Evolutionary conservation across 2,329 filamentous ascomycete species (phyloP).

Genomic region (Neofusicoccum umdonicola): DNA sequence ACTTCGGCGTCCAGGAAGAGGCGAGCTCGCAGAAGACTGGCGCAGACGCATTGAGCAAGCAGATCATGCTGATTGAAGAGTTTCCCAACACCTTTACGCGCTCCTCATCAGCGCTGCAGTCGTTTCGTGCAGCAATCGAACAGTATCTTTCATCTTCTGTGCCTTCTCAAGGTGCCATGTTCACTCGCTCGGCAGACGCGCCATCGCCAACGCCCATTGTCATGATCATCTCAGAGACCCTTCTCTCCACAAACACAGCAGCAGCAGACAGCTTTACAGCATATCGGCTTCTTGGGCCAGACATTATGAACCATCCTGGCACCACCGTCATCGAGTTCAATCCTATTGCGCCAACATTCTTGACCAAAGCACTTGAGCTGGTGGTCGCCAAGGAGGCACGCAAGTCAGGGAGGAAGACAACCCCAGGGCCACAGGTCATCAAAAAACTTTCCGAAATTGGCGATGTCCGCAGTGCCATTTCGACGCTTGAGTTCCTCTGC

Average conservation of each 20-base stretch:
- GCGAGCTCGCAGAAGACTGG: neutral
- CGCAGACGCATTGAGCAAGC: slow-evolving; percentile 24
- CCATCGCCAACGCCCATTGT: slow-evolving; percentile 61
- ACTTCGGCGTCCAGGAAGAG: neutral
- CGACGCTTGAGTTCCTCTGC: slow-evolving; percentile 88
- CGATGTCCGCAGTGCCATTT: slow-evolving; percentile 89
- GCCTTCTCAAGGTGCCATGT: slow-evolving; percentile 52
- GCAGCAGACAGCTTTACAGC: slow-evolving; percentile 90
- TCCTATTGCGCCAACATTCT: slow-evolving; percentile 78
- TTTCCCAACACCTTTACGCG: slow-evolving; percentile 50
- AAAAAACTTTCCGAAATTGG: slow-evolving; percentile 80
- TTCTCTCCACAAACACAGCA: slow-evolving; percentile 80
- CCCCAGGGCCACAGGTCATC: slow-evolving; percentile 75
- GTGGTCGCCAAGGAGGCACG: slow-evolving; percentile 83
- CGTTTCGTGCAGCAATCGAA: slow-evolving; percentile 69
- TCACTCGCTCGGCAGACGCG: slow-evolving; percentile 27
- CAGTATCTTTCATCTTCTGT: slow-evolving; percentile 70
- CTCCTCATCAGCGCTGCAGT: slow-evolving; percentile 44
- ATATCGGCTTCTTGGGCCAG: slow-evolving; percentile 81
- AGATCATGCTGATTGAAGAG: slow-evolving; percentile 50
- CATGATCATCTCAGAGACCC: slow-evolving; percentile 87
- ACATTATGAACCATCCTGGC: slow-evolving; percentile 77
- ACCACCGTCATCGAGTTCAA: slow-evolving; percentile 89
- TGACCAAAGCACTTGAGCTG: slow-evolving; percentile 79
- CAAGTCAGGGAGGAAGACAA: slow-evolving; percentile 70